These are phyloP conservation scores for Cystobasidium ongulense DNA, from an alignment of 768 basidiomycete genomes.

Conservation along the genomic window DNA sequence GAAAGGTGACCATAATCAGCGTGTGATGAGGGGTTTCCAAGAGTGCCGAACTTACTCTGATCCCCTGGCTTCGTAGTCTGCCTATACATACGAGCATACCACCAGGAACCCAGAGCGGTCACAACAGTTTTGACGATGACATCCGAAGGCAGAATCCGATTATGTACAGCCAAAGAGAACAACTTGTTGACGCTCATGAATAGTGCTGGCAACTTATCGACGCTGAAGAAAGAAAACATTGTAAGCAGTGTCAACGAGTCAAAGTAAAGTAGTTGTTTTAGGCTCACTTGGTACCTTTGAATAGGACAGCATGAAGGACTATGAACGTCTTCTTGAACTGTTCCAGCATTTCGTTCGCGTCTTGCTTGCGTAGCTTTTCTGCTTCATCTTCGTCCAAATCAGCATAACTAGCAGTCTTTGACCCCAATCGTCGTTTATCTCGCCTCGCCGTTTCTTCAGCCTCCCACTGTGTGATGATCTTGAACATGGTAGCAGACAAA, in stretches of 20 bases:
- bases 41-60: background rate
- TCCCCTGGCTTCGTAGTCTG: background rate
- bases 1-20: background rate
- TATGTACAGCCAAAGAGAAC: constrained; percentile 58
- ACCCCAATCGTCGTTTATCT: background rate
- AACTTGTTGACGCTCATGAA: constrained; percentile 52
- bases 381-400: constrained; percentile 24
- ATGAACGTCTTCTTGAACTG: constrained; percentile 30
- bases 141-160: constrained; percentile 65
- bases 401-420: constrained; percentile 43
- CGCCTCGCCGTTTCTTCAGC: background rate
- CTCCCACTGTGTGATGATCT: constrained; percentile 55
- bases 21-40: background rate
- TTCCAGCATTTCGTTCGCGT: constrained; percentile 10
- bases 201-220: constrained; percentile 43
- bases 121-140: constrained; percentile 66
- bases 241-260: background rate
- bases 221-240: background rate
- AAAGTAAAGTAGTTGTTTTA: background rate
- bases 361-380: constrained; percentile 53
- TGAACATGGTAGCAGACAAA: constrained; percentile 61
- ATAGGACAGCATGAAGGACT: constrained; percentile 7
- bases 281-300: background rate
- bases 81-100: constrained; percentile 71
- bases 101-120: constrained; percentile 69